These are phyloP conservation scores for Wallacemonas sp. DNA, from an alignment of 208 protist species.

Conservation along the genomic window DNA sequence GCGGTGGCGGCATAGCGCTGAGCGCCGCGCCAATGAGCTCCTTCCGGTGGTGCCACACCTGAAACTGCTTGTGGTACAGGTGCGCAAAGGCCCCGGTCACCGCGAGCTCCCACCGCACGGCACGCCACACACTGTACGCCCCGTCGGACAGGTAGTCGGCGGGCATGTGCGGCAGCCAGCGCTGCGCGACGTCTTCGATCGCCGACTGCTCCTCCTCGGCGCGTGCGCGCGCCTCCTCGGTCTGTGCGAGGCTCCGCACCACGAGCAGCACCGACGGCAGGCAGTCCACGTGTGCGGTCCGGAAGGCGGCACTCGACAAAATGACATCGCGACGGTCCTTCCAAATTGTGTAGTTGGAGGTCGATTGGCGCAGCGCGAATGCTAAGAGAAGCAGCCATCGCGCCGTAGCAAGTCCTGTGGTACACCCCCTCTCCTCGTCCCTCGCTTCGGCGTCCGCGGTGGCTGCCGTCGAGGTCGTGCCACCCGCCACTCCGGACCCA, in stretches of 20 bases:
- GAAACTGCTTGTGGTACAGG: conserved; percentile 79
- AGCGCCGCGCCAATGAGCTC: conserved; percentile 59
- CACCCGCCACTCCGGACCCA: conserved; percentile 15
- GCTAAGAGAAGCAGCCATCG: conserved; percentile 73
- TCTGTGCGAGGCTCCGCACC: background rate
- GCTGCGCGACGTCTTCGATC: background rate
- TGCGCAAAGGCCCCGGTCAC: conserved; percentile 40
- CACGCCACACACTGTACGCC: conserved; percentile 47
- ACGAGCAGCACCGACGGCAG: background rate
- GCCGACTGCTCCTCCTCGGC: background rate
- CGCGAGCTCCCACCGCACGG: conserved; percentile 70
- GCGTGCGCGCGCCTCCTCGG: background rate
- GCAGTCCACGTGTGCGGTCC: conserved; percentile 23
- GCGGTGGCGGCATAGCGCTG: background rate
- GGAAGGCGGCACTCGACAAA: conserved; percentile 32
- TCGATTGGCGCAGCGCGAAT: conserved; percentile 51
- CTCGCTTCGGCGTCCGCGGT: background rate
- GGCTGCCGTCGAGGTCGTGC: too few species aligned
- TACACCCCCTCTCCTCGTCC: background rate
- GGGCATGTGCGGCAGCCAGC: conserved; percentile 7
- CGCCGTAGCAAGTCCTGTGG: conserved; percentile 29
- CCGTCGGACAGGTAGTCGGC: background rate
- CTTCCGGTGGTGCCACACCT: conserved; percentile 83
- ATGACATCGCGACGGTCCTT: conserved; percentile 71
- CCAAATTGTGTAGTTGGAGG: conserved; percentile 78